Conservation (phyloP, 805 yeast species). For the Torulaspora delbrueckii region DNA sequence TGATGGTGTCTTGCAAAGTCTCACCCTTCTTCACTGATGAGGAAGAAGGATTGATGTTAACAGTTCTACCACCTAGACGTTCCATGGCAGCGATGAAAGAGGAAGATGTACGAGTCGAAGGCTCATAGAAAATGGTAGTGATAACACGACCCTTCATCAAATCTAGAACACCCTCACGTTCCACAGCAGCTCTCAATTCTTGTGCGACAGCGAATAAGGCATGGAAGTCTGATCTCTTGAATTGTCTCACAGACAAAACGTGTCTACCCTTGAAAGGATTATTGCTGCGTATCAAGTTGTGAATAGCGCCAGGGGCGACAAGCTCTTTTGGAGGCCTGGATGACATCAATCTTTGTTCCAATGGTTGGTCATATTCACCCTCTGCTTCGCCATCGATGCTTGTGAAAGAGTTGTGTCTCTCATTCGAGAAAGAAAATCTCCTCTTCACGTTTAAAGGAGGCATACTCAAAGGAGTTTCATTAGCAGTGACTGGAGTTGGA, state of each 20-base stretch:
- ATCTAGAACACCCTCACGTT: constrained; percentile 92
- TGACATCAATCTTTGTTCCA: constrained; percentile 51
- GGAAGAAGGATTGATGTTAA: constrained; percentile 74
- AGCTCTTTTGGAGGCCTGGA: constrained; percentile 69
- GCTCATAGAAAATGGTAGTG: constrained; percentile 96
- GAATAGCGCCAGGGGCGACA: constrained; percentile 73
- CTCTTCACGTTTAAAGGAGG: constrained; percentile 40
- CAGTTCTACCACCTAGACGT: constrained; percentile 96
- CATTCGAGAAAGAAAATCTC: constrained; percentile 50
- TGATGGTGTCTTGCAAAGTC: constrained; percentile 91
- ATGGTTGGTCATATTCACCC: constrained; percentile 54
- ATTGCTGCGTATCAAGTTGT: constrained; percentile 68
- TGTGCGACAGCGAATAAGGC: constrained; percentile 93
- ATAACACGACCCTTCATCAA: constrained; percentile 83
- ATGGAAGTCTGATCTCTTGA: constrained; percentile 84
- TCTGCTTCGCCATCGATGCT: constrained; percentile 43
- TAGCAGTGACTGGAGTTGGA: constrained; percentile 30
- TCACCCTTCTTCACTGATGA: constrained; percentile 99
- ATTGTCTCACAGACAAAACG: constrained; percentile 81
- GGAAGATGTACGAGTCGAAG: constrained; percentile 93
- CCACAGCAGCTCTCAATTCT: constrained; percentile 95
- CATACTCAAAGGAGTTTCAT: constrained; percentile 36
- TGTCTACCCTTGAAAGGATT: constrained; percentile 90
- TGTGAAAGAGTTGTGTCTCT: constrained; percentile 37
- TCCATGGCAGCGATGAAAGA: constrained; percentile 99